Percentiles rank a stretch among this genome's conserved stretches.
Evolutionary conservation across 129 eudicot species (phyloP).

Genomic region (Erigeron canadensis): DNA sequence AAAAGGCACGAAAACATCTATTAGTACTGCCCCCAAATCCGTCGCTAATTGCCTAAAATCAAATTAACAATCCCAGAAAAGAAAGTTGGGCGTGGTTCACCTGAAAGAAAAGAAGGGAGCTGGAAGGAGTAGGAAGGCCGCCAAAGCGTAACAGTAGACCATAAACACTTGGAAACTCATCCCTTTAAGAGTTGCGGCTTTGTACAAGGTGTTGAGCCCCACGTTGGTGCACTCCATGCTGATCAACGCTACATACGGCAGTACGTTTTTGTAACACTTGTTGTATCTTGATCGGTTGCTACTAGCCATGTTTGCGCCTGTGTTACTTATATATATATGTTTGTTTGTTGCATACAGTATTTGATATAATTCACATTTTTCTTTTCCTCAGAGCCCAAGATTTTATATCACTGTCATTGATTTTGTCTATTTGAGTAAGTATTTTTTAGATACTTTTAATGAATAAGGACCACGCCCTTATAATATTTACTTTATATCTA

Average conservation of each 20-base stretch:
- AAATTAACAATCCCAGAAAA: too few species aligned
- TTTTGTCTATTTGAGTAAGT: too few species aligned
- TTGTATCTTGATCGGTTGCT: conserved; percentile 33
- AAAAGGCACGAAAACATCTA: neutral
- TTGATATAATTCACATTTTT: too few species aligned
- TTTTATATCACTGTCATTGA: too few species aligned
- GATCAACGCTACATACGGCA: conserved; percentile 72
- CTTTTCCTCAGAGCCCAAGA: too few species aligned
- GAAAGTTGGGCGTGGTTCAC: neutral
- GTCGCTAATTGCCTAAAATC: too few species aligned
- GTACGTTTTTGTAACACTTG: conserved; percentile 44
- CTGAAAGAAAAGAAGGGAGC: conserved; percentile 57
- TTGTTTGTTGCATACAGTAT: too few species aligned
- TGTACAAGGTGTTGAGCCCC: conserved; percentile 74
- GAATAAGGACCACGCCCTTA: too few species aligned
- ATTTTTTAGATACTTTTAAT: too few species aligned
- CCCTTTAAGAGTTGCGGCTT: conserved; percentile 68
- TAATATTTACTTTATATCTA: too few species aligned
- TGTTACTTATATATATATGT: too few species aligned
- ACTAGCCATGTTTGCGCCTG: conserved; percentile 31
- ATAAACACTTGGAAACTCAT: conserved; percentile 81
- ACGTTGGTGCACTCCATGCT: conserved; percentile 74
- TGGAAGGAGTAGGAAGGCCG: conserved; percentile 77
- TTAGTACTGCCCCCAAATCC: neutral
- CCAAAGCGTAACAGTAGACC: conserved; percentile 65